Base-by-base conservation (phyloP, 805 yeast species). In the Grigorovia transvaalensis region DNA sequence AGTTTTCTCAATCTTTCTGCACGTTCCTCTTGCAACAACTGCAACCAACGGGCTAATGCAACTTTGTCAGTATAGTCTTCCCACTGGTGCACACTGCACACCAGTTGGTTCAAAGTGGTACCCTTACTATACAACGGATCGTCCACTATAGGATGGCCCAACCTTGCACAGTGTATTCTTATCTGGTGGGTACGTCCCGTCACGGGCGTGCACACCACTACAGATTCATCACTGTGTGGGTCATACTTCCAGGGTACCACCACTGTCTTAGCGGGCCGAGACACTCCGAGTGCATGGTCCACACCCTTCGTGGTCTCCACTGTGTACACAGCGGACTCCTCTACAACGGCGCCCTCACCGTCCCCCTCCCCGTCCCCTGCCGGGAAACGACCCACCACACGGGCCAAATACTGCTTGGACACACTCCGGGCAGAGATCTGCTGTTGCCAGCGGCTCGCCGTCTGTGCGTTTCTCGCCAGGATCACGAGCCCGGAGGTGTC, bases 181-280 rank as follows among this genome's bases (percentile, higher is more conserved):
- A 93, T 88, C 66, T 91, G 99, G 66, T 91, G 99, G 0, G 97
- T 88, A 60, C 99, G 74, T 0, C 99, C 99, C 0, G 98, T 90
- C n/a, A 77, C 68, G 2, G 99, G 99, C 57, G 73, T 76, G 67
- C 97, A 90, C 48, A 81, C 72, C 1, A 93, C 96, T 13, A 93
- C 71, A 23, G 67, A 84, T 49, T 67, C 59, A 47, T 72, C 64
- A 1, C 19, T 29, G 1, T 71, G 62, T 1, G 84, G 74, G 63
- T 86, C 83, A 61, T 78, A 86, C 2, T 82, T 74, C 0, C 84
- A 66, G 23, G 85, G 75, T 53, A 67, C 72, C 67, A 91, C 90
- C 15, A 69, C 64, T 0, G 98, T 93, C 27, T 65, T 74, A 9
- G 97, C 90, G 4, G 78, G 80, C 57, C 84, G 86, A 1, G 72